Percentiles rank a stretch among this genome's conserved stretches.
phyloP scores from a whole-genome alignment of 1,284 basidiomycete genomes.

The Leccinum subrobustum region DNA sequence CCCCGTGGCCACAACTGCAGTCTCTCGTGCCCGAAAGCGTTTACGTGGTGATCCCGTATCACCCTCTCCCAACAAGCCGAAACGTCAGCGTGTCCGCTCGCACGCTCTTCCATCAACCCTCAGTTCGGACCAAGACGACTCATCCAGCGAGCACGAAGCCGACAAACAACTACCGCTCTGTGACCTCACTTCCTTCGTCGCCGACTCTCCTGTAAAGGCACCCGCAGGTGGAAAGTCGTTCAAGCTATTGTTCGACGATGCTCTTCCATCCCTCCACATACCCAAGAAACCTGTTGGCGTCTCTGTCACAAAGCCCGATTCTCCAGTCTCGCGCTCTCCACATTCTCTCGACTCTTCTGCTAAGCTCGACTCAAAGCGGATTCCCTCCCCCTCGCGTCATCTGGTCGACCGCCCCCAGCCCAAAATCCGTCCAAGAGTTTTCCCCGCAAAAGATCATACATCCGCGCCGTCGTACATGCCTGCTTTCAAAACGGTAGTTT shows the following conservation, averaged over 20 bases:
- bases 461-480: constrained; percentile 1
- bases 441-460: constrained; percentile 13
- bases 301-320: background rate
- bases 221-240: constrained; percentile 56
- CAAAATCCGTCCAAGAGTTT: constrained; percentile 8
- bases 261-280: constrained; percentile 29
- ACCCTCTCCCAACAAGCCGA: constrained; percentile 74
- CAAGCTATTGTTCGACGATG: constrained; percentile 65
- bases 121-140: constrained; percentile 25
- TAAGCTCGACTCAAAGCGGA: constrained; percentile 3
- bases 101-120: constrained; percentile 35
- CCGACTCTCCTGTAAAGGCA: constrained; percentile 68
- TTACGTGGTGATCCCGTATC: constrained; percentile 78
- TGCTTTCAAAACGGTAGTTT: background rate
- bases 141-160: constrained; percentile 39
- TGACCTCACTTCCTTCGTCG: constrained; percentile 51
- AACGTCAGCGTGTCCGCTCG: constrained; percentile 51
- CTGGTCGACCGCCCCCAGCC: constrained; percentile 3
- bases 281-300: constrained; percentile 15
- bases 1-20: constrained; percentile 38
- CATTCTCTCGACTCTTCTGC: background rate
- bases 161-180: constrained; percentile 33
- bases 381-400: constrained; percentile 2
- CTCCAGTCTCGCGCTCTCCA: background rate
- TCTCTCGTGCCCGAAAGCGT: constrained; percentile 72